Evolutionary conservation across 768 basidiomycete genomes (phyloP).

Genomic region (Termitomyces bulborhizus): DNA sequence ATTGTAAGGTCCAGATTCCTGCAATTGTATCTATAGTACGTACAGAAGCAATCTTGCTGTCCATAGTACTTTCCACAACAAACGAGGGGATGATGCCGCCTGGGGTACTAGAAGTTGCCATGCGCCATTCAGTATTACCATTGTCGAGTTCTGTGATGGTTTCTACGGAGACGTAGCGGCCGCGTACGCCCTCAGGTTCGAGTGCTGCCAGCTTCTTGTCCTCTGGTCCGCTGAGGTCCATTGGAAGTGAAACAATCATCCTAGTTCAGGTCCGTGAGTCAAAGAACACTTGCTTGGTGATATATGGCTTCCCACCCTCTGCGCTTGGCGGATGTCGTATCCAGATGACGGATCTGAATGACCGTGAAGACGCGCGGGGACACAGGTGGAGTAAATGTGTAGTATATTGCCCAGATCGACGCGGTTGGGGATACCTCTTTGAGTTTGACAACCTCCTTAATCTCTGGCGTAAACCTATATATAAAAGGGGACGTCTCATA

Average conservation of each 20-base stretch:
- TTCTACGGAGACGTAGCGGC: conserved; percentile 68
- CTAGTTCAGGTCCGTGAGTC: conserved; percentile 16
- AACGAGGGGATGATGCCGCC: conserved; percentile 67
- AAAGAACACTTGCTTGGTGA: neutral
- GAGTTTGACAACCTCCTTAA: conserved; percentile 58
- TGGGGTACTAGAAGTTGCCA: conserved; percentile 72
- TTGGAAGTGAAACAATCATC: conserved; percentile 58
- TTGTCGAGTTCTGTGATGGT: conserved; percentile 53
- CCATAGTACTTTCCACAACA: conserved; percentile 54
- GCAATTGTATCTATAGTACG: conserved; percentile 6
- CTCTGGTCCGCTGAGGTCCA: conserved; percentile 48
- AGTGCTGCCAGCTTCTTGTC: conserved; percentile 53
- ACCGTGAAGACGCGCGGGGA: conserved; percentile 75
- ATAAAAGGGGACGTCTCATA: conserved; percentile 7
- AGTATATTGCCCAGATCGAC: conserved; percentile 66
- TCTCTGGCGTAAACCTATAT: conserved; percentile 56
- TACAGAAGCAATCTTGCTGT: conserved; percentile 59
- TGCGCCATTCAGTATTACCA: conserved; percentile 69
- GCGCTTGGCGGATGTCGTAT: conserved; percentile 38
- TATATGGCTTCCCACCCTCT: conserved; percentile 45
- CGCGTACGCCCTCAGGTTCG: conserved; percentile 60
- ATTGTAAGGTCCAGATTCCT: neutral
- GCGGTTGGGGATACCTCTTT: conserved; percentile 59
- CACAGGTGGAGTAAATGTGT: conserved; percentile 65
- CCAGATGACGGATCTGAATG: conserved; percentile 54